A percentile compares a stretch with the other conserved stretches of the same genome.
Evolutionary conservation across 2,329 filamentous ascomycete species (phyloP).

Genomic region (Neonectria ditissima): DNA sequence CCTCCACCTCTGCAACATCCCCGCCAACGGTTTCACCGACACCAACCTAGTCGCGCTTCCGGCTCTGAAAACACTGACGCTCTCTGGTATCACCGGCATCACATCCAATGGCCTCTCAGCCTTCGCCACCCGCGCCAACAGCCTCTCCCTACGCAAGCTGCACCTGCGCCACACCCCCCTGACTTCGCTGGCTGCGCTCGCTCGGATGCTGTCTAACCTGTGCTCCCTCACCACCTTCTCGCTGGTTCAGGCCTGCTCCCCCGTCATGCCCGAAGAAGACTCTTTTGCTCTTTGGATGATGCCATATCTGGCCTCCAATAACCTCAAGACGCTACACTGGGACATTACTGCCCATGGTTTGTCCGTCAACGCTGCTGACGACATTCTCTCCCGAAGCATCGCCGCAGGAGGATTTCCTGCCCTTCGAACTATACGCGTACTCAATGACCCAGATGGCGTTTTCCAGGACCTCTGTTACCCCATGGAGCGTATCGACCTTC

Average conservation of each 20-base stretch:
- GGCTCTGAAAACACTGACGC: constrained; percentile 64
- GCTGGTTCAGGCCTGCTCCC: constrained; percentile 66
- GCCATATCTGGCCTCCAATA: constrained; percentile 70
- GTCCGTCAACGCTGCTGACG: constrained; percentile 63
- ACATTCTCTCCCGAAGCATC: constrained; percentile 74
- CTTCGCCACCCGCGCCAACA: constrained; percentile 64
- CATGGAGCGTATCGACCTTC: constrained; percentile 64
- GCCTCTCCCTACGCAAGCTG: constrained; percentile 60
- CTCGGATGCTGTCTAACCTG: constrained; percentile 70
- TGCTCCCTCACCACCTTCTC: constrained; percentile 61
- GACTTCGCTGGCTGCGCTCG: constrained; percentile 67
- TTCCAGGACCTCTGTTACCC: constrained; percentile 78
- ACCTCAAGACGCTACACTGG: constrained; percentile 70
- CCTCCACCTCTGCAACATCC: constrained; percentile 69
- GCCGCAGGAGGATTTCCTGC: constrained; percentile 70
- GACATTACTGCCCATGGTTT: constrained; percentile 67
- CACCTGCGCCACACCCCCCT: constrained; percentile 68
- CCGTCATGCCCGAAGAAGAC: constrained; percentile 66
- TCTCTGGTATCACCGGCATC: constrained; percentile 68
- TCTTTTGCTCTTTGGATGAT: constrained; percentile 69
- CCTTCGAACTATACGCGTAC: constrained; percentile 70
- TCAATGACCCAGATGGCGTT: constrained; percentile 75
- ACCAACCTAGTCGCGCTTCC: constrained; percentile 66
- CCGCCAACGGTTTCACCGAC: constrained; percentile 68
- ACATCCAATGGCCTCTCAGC: constrained; percentile 67